A percentile compares a stretch with the other conserved stretches of the same genome.
Conservation (phyloP, 2,329 filamentous ascomycete species). For the Venturia aucupariae region DNA sequence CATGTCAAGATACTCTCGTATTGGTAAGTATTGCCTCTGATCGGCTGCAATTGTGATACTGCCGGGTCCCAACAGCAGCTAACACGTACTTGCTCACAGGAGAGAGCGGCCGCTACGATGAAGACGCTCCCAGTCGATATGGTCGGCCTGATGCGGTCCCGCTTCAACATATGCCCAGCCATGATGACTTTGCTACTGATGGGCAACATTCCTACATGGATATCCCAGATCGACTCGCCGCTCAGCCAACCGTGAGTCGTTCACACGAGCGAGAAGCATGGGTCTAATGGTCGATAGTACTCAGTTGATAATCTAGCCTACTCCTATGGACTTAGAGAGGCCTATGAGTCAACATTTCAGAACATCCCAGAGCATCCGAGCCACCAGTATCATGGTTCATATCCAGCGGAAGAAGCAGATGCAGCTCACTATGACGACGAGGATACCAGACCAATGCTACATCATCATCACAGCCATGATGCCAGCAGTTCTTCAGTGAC, state of each 20-base stretch:
- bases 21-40: neutral
- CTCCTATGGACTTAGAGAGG: constrained; percentile 54
- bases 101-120: neutral
- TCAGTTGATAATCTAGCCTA: constrained; percentile 59
- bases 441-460: constrained; percentile 55
- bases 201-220: neutral
- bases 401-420: constrained; percentile 44
- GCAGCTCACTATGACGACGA: constrained; percentile 52
- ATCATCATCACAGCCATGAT: constrained; percentile 26
- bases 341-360: constrained; percentile 45
- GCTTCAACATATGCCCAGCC: neutral
- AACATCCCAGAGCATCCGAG: constrained; percentile 43
- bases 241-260: neutral
- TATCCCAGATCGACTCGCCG: neutral
- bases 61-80: neutral
- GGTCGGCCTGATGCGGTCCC: neutral
- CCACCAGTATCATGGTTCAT: constrained; percentile 71
- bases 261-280: neutral
- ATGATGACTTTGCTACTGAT: constrained; percentile 2
- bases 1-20: neutral
- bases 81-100: neutral
- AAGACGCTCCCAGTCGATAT: neutral
- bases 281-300: constrained; percentile 39
- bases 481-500: constrained; percentile 32
- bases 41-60: neutral